phyloP scores from a whole-genome alignment of 177 flowering plant species.

The Telopea speciosissima region DNA sequence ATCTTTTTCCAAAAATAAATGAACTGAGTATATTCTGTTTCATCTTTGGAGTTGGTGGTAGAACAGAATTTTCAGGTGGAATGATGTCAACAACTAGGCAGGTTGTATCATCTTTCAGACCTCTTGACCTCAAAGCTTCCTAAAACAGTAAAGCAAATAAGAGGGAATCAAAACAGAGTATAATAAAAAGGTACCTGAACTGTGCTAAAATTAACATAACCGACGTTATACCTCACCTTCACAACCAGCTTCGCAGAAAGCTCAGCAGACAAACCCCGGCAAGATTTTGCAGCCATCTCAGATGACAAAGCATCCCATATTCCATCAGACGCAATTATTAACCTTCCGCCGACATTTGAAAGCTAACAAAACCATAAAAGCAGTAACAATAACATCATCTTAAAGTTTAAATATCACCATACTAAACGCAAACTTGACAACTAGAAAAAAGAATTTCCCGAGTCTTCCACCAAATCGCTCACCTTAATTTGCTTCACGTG shows the following conservation, averaged over 20 bases:
- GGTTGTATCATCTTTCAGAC: constrained; percentile 92
- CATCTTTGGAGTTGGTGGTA: constrained; percentile 51
- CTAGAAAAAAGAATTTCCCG: background rate
- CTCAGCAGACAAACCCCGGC: constrained; percentile 80
- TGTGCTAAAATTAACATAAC: background rate
- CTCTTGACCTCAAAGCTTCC: constrained; percentile 86
- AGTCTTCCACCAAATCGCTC: constrained; percentile 8
- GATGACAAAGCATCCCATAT: constrained; percentile 88
- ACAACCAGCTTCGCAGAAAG: constrained; percentile 89
- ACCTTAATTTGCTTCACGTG: constrained; percentile 98
- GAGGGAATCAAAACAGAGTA: too few species aligned
- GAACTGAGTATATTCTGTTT: constrained; percentile 53
- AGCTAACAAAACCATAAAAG: constrained; percentile 34
- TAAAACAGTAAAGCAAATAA: constrained; percentile 13
- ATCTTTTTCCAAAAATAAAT: constrained; percentile 52
- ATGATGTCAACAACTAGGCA: constrained; percentile 85
- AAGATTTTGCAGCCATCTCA: constrained; percentile 71
- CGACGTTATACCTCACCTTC: constrained; percentile 39
- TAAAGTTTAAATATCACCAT: too few species aligned
- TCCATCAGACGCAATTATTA: constrained; percentile 89
- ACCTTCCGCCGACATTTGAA: constrained; percentile 80
- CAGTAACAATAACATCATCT: too few species aligned
- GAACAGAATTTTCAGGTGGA: constrained; percentile 53
- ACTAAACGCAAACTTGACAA: background rate
- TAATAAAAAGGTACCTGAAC: background rate